phyloP scores from a whole-genome alignment of 306 rosid genomes.

The Pueraria montana region DNA sequence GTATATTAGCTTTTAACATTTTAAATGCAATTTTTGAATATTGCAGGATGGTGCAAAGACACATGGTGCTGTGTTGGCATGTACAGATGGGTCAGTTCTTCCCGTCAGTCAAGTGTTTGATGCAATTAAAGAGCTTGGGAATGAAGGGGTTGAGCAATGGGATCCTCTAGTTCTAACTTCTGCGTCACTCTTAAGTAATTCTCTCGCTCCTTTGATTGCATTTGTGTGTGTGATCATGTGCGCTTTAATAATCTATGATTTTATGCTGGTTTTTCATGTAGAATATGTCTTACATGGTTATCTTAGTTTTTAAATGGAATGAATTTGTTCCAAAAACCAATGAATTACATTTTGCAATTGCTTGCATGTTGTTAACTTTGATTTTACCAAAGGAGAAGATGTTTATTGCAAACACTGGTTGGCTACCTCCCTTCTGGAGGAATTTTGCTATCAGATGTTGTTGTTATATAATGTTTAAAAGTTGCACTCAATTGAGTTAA shows the following conservation, averaged over 20 bases:
- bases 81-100: constrained; percentile 72
- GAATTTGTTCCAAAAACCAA: too few relatives aligned
- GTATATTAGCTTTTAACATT: not conserved
- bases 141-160: constrained; percentile 48
- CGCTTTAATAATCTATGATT: not conserved
- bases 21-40: not conserved
- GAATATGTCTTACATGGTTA: not conserved
- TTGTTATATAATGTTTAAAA: too few relatives aligned
- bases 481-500: too few relatives aligned
- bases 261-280: not conserved
- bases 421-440: too few relatives aligned
- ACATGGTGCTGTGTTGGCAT: constrained; percentile 61
- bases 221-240: not conserved
- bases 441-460: too few relatives aligned
- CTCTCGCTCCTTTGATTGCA: not conserved
- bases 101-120: constrained; percentile 57
- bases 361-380: too few relatives aligned
- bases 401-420: too few relatives aligned
- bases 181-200: constrained; percentile 67
- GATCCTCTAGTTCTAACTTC: constrained; percentile 71
- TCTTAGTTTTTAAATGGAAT: too few relatives aligned
- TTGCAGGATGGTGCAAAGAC: constrained; percentile 59
- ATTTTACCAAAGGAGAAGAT: too few relatives aligned
- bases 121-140: constrained; percentile 57
- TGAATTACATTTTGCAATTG: too few relatives aligned